Evolutionary conservation across 2,329 filamentous ascomycete species (phyloP).

Genomic region (Elsinoe australis): DNA sequence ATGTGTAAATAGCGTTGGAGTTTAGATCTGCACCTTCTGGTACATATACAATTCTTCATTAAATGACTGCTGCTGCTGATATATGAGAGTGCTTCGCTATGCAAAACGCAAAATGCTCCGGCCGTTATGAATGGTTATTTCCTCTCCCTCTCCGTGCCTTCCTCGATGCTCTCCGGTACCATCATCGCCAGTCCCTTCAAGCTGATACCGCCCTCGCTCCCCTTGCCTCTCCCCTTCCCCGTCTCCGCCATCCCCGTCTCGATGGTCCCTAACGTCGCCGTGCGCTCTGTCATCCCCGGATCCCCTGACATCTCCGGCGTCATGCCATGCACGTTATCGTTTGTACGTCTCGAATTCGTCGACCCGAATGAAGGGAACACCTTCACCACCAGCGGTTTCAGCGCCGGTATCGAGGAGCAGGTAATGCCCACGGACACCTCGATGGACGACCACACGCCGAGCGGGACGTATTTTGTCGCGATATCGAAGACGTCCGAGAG

Average conservation of each 20-base stretch:
- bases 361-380: slow-evolving; percentile 27
- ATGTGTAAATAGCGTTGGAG: neutral
- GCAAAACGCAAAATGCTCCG: too few relatives aligned
- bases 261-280: neutral
- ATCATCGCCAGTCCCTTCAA: neutral
- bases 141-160: neutral
- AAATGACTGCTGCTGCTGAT: too few relatives aligned
- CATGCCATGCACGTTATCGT: slow-evolving; percentile 5
- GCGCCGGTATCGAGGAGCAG: slow-evolving; percentile 38
- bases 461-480: slow-evolving; percentile 22
- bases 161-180: neutral
- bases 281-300: too few relatives aligned
- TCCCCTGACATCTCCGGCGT: slow-evolving; percentile 2
- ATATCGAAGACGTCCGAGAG: slow-evolving; percentile 17
- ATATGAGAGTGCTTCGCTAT: too few relatives aligned
- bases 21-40: too few relatives aligned
- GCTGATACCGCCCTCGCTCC: neutral
- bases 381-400: slow-evolving; percentile 36
- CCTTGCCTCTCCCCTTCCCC: neutral
- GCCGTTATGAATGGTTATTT: neutral
- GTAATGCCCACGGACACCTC: slow-evolving; percentile 40
- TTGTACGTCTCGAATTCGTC: neutral
- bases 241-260: neutral
- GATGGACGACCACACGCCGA: slow-evolving; percentile 33
- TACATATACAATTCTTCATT: too few relatives aligned